Base-by-base conservation (phyloP, 768 basidiomycete genomes). In the Tylopilus plumbeoviolaceoides region DNA sequence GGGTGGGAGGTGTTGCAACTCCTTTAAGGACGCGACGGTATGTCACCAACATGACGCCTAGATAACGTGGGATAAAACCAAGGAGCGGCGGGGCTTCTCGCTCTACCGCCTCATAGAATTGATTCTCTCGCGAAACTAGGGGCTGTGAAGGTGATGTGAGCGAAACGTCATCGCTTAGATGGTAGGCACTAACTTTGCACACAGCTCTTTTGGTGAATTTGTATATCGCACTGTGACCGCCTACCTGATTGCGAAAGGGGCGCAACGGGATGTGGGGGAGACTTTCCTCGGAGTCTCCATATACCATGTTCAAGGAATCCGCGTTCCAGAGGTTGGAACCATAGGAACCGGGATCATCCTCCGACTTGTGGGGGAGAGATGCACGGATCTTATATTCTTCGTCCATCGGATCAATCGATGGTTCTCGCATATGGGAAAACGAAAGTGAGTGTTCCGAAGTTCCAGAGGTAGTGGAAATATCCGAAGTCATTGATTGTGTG, bases 41-140 rank as follows among this genome's bases (percentile, higher is more conserved):
- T 48, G 88, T 95, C 62, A 99, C 95, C 39, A 98, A 80, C 93
- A 99, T 97, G 50, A 99, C 97, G 21, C 97, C 97, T 15, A 99
- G 78, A 70, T 99, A 99, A 41, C 95, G 87, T n/a, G 97, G 97
- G 54, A 98, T 97, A 64, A 92, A 99, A 14, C 82, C 87, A 5
- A 98, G 78, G 9, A 99, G 78, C 5, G 91, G 93, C 0, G 97
- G 95, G 0, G 91, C 91, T 63, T 93, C 91, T 25, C 86, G 81
- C 68, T 99, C 97, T 30, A 98, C 93, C 2, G 94, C 83, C 68
- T 99, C 97, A 67, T 99, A 99, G 66, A 99, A 98, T 44, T 97
- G 76, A 65, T 99, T 99, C 72, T 99, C 97, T 51, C 95, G 84
- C 4, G 91, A 94, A 28, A 97, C 94, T 8, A 99, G 83, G 15